Evolutionary conservation across 108 stramenopile species (phyloP).

Genomic region (Pseudonitzschia multiseries): DNA sequence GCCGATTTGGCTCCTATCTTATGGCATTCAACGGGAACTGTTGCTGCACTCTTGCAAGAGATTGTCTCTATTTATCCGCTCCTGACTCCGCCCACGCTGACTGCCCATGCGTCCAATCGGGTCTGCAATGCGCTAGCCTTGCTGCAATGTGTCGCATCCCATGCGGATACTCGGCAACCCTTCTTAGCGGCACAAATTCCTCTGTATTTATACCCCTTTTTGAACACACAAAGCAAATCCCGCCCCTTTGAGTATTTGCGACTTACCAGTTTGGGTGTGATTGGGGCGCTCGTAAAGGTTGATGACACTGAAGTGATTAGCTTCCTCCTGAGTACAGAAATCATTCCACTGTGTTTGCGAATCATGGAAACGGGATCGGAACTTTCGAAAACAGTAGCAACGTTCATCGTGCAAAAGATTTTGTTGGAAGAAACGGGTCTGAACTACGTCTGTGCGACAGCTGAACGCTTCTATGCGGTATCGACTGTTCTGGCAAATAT

Average conservation of each 20-base stretch:
- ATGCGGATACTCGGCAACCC: constrained; percentile 92
- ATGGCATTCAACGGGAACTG: constrained; percentile 79
- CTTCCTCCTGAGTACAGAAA: constrained; percentile 95
- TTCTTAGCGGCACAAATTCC: constrained; percentile 97
- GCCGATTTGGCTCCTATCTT: constrained; percentile 94
- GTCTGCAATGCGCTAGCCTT: constrained; percentile 99
- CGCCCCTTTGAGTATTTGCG: constrained; percentile 98
- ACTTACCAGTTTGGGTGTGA: constrained; percentile 95
- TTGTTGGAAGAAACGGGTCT: constrained; percentile 96
- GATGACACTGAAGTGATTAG: constrained; percentile 97
- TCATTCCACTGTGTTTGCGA: constrained; percentile 59
- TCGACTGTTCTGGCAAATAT: constrained; percentile 92
- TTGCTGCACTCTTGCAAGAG: constrained; percentile 94
- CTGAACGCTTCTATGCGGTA: constrained; percentile 99
- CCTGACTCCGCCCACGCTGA: constrained; percentile 95
- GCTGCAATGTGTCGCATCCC: constrained; percentile 98
- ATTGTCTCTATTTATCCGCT: constrained; percentile 97
- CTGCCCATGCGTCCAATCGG: constrained; percentile 94
- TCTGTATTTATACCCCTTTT: constrained; percentile 97
- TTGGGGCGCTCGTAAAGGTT: constrained; percentile 99
- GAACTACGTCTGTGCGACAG: constrained; percentile 98
- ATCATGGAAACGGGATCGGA: constrained; percentile 94
- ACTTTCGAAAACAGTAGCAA: constrained; percentile 96
- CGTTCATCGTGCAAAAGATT: constrained; percentile 99
- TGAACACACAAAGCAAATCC: constrained; percentile 94